A percentile compares a stretch with the other conserved stretches of the same genome.
Evolutionary conservation across 169 alveolate genomes (phyloP).

Genomic region (Cryptosporidium bovis): DNA sequence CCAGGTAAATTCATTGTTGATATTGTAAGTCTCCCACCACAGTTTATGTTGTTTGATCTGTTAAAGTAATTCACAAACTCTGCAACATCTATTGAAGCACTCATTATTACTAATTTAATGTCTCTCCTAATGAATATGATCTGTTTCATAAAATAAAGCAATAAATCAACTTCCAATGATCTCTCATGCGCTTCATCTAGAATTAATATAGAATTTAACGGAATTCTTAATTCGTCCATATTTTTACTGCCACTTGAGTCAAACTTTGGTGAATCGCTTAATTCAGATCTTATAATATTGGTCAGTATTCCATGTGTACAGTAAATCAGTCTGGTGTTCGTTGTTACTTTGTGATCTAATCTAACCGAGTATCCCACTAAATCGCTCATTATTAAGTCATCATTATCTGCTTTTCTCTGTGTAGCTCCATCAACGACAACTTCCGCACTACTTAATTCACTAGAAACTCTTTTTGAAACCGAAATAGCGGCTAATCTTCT

Average conservation of each 20-base stretch:
- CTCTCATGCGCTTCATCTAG: constrained; percentile 82
- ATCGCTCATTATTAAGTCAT: constrained; percentile 4
- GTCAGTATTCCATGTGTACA: constrained; percentile 75
- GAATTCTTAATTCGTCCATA: constrained; percentile 10
- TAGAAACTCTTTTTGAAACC: constrained; percentile 37
- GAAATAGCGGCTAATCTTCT: constrained; percentile 71
- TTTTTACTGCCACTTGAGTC: neutral
- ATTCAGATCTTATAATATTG: constrained; percentile 53
- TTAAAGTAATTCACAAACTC: constrained; percentile 54
- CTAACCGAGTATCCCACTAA: constrained; percentile 67
- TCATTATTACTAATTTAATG: constrained; percentile 57
- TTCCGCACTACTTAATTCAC: constrained; percentile 6
- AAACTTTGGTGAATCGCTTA: neutral
- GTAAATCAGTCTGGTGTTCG: constrained; percentile 60
- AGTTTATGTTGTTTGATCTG: neutral
- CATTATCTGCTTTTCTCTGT: neutral
- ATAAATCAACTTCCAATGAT: constrained; percentile 74
- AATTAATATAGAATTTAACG: constrained; percentile 64
- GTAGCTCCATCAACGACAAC: too few relatives aligned
- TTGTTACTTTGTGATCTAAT: constrained; percentile 33
- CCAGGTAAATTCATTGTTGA: constrained; percentile 53
- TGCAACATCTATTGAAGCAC: constrained; percentile 50
- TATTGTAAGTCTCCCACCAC: neutral
- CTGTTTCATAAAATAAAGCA: constrained; percentile 73
- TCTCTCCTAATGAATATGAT: constrained; percentile 18